Conservation (phyloP, 2,329 filamentous ascomycete species). For the Byssothecium circinans region DNA sequence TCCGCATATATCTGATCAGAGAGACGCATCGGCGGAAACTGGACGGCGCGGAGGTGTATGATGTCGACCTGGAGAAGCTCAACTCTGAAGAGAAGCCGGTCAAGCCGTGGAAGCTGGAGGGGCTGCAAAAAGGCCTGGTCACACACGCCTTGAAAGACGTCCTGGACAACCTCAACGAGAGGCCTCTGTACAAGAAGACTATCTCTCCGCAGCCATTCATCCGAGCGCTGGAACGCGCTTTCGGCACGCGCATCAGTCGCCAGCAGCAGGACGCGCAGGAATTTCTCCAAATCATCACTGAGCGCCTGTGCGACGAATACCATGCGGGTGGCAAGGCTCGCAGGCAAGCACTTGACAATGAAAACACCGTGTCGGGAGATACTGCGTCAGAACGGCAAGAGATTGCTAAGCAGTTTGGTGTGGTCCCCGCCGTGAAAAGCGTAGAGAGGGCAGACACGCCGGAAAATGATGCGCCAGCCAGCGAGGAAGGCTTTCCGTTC, state of each 20-base stretch:
- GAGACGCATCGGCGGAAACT: conserved; percentile 83
- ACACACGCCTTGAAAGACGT: conserved; percentile 90
- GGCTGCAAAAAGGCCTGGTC: conserved; percentile 77
- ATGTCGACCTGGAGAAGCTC: conserved; percentile 54
- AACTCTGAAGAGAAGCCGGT: conserved; percentile 45
- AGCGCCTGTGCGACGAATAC: conserved; percentile 92
- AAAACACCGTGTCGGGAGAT: conserved; percentile 21
- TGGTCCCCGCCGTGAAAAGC: conserved; percentile 20
- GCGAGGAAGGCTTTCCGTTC: conserved; percentile 80
- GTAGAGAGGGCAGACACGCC: conserved; percentile 32
- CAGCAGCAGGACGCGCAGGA: conserved; percentile 98
- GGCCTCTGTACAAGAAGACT: conserved; percentile 90
- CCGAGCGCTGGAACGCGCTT: conserved; percentile 78
- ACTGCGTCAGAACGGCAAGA: conserved; percentile 23
- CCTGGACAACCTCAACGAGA: conserved; percentile 87
- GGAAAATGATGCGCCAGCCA: conserved; percentile 14
- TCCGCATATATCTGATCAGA: conserved; percentile 88
- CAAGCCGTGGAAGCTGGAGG: conserved; percentile 54
- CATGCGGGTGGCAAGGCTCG: conserved; percentile 79
- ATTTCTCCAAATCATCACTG: conserved; percentile 90
- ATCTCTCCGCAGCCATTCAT: conserved; percentile 89
- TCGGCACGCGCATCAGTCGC: conserved; percentile 85
- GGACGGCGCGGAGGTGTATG: conserved; percentile 76
- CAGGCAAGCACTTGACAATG: conserved; percentile 51
- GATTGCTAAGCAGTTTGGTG: conserved; percentile 29